These are phyloP conservation scores for Exophiala aquamarina DNA, from an alignment of 2,329 filamentous ascomycete species.

Conservation along the genomic window DNA sequence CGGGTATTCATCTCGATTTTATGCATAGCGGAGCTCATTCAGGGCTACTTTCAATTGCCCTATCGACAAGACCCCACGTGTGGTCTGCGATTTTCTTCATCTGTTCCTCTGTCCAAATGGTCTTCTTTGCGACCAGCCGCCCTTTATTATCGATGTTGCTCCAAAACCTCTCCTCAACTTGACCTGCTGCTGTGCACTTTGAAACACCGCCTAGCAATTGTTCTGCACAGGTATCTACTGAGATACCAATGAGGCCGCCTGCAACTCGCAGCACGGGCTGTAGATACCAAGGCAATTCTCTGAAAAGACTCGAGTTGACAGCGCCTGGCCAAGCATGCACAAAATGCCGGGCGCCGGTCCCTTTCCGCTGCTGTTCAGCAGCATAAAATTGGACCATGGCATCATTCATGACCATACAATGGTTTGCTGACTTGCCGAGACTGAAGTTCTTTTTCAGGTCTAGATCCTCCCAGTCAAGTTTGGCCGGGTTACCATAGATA, in stretches of 20 bases:
- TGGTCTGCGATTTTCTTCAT: constrained; percentile 4
- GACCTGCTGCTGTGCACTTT: neutral
- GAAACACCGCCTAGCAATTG: constrained; percentile 5
- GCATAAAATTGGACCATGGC: constrained; percentile 39
- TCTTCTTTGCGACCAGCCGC: constrained; percentile 5
- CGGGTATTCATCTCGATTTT: no score
- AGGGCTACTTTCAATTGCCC: neutral
- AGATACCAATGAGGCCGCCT: neutral
- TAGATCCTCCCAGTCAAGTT: constrained; percentile 42
- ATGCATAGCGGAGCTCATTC: no score
- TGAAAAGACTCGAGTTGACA: constrained; percentile 36
- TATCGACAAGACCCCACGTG: constrained; percentile 7
- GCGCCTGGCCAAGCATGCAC: constrained; percentile 43
- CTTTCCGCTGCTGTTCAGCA: constrained; percentile 28
- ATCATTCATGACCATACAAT: constrained; percentile 43
- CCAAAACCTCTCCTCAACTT: constrained; percentile 8
- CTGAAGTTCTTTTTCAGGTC: constrained; percentile 39
- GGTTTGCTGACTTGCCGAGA: constrained; percentile 35
- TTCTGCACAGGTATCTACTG: constrained; percentile 5
- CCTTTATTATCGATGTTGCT: constrained; percentile 11
- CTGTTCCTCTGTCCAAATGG: constrained; percentile 4
- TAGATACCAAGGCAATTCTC: constrained; percentile 31
- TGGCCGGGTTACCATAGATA: constrained; percentile 35
- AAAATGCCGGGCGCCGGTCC: constrained; percentile 29
- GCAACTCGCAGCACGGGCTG: constrained; percentile 3